These are phyloP conservation scores for Triangularia setosa DNA, from an alignment of 2,329 filamentous ascomycete species.

Conservation along the genomic window DNA sequence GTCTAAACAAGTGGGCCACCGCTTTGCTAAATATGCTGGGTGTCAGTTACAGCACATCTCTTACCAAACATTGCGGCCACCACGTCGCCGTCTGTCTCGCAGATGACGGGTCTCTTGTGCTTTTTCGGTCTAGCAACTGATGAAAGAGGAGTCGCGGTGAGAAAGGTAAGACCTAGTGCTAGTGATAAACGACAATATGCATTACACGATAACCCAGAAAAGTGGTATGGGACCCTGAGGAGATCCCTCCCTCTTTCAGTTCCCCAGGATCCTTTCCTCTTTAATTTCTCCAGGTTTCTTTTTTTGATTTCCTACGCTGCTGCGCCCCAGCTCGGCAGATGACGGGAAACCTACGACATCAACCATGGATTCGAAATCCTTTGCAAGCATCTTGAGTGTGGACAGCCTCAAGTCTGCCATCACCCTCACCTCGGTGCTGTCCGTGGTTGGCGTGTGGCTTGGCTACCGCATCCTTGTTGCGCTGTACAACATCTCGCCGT, in stretches of 20 bases:
- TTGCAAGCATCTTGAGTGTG: background rate
- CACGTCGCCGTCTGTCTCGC: background rate
- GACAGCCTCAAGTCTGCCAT: background rate
- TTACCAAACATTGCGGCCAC: background rate
- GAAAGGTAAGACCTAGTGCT: background rate
- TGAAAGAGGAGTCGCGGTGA: background rate
- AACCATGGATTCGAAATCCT: background rate
- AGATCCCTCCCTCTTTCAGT: background rate
- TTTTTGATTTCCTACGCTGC: background rate
- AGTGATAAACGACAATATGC: background rate
- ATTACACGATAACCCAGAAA: no score
- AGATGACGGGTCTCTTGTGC: background rate
- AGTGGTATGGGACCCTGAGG: background rate
- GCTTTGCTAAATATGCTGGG: background rate
- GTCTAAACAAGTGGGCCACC: background rate
- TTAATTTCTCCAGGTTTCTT: background rate
- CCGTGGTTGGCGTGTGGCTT: conserved; percentile 28
- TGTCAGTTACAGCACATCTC: background rate
- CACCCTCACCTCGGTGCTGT: conserved; percentile 10
- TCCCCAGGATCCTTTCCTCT: background rate
- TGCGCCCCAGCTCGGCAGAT: background rate
- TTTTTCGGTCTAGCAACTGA: background rate
- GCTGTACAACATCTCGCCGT: conserved; percentile 37
- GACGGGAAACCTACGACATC: background rate
- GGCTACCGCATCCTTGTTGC: conserved; percentile 29